phyloP scores from a whole-genome alignment of 768 basidiomycete genomes.

The Russula emetica region DNA sequence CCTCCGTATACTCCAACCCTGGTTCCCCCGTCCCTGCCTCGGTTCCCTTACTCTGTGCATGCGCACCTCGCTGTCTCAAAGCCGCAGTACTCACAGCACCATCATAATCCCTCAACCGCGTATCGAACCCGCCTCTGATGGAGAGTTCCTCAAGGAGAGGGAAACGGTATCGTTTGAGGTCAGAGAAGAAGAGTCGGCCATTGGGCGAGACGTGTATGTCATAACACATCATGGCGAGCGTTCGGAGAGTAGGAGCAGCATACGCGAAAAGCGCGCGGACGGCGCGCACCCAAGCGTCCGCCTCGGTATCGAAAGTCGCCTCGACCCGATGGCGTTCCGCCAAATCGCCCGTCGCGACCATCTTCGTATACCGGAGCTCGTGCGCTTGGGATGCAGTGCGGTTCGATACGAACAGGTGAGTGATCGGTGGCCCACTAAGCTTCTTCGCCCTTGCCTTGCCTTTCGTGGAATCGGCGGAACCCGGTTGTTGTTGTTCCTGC shows the following conservation, averaged over 20 bases:
- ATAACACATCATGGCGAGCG: constrained; percentile 27
- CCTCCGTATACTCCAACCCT: neutral
- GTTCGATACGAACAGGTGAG: constrained; percentile 25
- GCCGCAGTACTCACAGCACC: neutral
- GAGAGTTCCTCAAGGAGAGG: constrained; percentile 24
- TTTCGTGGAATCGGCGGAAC: neutral
- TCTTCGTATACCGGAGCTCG: constrained; percentile 21
- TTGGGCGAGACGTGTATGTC: constrained; percentile 27
- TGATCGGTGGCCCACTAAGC: neutral
- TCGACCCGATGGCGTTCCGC: constrained; percentile 20
- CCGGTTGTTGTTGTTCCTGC: neutral
- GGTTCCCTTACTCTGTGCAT: neutral
- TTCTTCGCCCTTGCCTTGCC: neutral
- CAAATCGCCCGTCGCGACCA: constrained; percentile 21
- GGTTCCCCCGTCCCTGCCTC: neutral
- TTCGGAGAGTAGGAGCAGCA: constrained; percentile 22
- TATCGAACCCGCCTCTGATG: constrained; percentile 27
- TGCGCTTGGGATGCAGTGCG: constrained; percentile 13
- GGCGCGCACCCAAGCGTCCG: constrained; percentile 22
- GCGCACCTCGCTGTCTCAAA: neutral
- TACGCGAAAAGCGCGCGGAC: constrained; percentile 24
- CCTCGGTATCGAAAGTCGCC: constrained; percentile 20
- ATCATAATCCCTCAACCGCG: constrained; percentile 20
- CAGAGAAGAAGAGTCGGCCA: constrained; percentile 25
- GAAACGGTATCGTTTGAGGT: constrained; percentile 21